phyloP scores from a whole-genome alignment of 257 asterid species.

The Capsicum baccatum region DNA sequence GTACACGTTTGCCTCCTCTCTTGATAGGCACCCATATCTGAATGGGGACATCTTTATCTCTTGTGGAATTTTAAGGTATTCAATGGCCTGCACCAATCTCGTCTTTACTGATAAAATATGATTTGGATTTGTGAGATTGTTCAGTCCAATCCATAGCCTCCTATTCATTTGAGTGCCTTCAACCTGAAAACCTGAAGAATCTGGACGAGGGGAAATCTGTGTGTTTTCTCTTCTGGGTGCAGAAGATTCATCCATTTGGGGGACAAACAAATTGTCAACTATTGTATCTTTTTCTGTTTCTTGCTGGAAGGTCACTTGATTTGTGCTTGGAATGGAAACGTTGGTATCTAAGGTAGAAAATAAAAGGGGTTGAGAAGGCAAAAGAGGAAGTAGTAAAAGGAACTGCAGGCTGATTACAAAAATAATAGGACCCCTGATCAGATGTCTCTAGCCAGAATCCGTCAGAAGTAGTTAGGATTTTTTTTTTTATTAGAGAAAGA shows the following conservation, averaged over 20 bases:
- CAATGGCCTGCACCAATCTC: conserved; percentile 43
- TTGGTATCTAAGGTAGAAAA: conserved; percentile 46
- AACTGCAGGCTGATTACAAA: conserved; percentile 49
- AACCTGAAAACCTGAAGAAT: conserved; percentile 37
- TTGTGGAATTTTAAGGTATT: conserved; percentile 52
- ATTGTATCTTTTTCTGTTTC: conserved; percentile 38
- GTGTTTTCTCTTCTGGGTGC: conserved; percentile 35
- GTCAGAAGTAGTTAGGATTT: conserved; percentile 35
- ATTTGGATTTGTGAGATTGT: conserved; percentile 34
- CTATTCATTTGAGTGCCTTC: conserved; percentile 47
- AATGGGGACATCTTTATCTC: conserved; percentile 60
- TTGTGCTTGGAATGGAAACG: conserved; percentile 1
- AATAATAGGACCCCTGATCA: conserved; percentile 52
- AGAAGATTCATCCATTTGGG: conserved; percentile 45
- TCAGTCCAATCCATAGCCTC: conserved; percentile 60
- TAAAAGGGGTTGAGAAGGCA: conserved; percentile 36
- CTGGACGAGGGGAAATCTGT: conserved; percentile 39
- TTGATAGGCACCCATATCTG: conserved; percentile 82
- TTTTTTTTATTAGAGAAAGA: no score
- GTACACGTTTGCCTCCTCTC: conserved; percentile 60
- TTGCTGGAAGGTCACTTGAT: conserved; percentile 30
- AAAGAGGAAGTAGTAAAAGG: conserved; percentile 37
- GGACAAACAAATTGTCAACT: background rate
- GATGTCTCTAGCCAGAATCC: conserved; percentile 86
- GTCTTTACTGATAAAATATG: conserved; percentile 42